Percentiles rank a stretch among this genome's conserved stretches.
Conservation (phyloP, 768 basidiomycete species). For the Leccinum broughii region DNA sequence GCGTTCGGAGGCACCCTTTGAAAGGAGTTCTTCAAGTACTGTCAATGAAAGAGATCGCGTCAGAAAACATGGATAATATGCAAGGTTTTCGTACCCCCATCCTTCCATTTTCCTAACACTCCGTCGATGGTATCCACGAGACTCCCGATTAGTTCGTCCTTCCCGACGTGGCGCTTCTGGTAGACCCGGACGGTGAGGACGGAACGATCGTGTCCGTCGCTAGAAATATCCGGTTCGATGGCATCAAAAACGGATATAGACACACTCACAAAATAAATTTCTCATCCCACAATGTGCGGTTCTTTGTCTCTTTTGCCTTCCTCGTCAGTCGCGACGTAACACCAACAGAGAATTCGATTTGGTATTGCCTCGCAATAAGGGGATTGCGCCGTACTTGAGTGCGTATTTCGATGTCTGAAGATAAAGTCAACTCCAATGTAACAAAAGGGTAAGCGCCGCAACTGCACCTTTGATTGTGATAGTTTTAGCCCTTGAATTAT, state of each 20-base stretch:
- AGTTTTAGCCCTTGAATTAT: background rate
- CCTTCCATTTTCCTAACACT: too few species aligned
- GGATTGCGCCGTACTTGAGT: background rate
- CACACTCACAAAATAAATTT: background rate
- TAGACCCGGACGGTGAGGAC: too few species aligned
- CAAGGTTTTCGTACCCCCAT: too few species aligned
- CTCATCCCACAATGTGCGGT: background rate
- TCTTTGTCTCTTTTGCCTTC: background rate
- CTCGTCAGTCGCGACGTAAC: background rate
- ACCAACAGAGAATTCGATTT: background rate
- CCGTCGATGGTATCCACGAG: too few species aligned
- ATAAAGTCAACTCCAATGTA: background rate
- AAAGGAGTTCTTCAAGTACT: too few species aligned
- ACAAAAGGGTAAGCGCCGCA: background rate
- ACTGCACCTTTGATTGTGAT: conserved; percentile 1
- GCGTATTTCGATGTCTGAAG: conserved; percentile 6
- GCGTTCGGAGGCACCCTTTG: too few species aligned
- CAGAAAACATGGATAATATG: too few species aligned
- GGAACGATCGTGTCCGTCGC: background rate
- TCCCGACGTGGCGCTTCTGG: too few species aligned
- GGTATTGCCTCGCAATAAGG: background rate
- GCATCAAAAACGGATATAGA: background rate
- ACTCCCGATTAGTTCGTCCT: too few species aligned
- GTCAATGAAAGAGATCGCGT: too few species aligned
- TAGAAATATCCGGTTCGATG: background rate